Evolutionary conservation across 2,329 filamentous ascomycete genomes (phyloP), one percentile per base, ranked within the genome.

Genomic region (Kalmusia sp.): DNA sequence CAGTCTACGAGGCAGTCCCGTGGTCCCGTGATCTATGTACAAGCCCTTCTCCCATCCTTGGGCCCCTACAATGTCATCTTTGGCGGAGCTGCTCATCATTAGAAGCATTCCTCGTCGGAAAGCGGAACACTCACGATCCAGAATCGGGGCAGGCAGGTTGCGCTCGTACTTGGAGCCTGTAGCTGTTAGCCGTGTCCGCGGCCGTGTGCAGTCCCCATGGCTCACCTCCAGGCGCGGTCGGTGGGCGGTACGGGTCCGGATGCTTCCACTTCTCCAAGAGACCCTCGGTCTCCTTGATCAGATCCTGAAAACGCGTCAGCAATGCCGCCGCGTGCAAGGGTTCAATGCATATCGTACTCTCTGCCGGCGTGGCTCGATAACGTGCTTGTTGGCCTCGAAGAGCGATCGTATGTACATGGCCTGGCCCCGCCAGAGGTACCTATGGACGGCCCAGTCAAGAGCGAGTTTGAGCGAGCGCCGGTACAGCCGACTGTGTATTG

Each of bases 191-290:
- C 51, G 39, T 58, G 60, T 64, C 60, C 59, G 62, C 38, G 46
- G 33, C 33, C 34, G 49, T 46, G 15, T 30, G 34, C 22, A 35
- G 24, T 19, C 4, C 22, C 11, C 48, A 49, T 30, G 53, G 59
- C 63, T 48, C 84, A 95, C 93, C 95, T 83, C 95, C 95, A 9
- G 95, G 95, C 33, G 95, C 93, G 35, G 92, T 96, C 12, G 95
- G 95, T 61, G 89, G 86, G 64, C 85, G 82, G 75, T 96, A 98
- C 27, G 95, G 93, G 75, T 99, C 95, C 3, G 95, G 95, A 72
- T 99, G 95, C 80, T 98, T 98, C 93, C 93, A 99, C 76, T 88
- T 90, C 69, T 95, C 87, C 58, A 99, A 80, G 54, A 97, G 74
- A 64, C 89, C 89, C 76, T 98, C 93, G 4, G 95, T 93, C 79